A percentile compares a stretch with the other conserved stretches of the same genome.
Evolutionary conservation across 2,329 filamentous ascomycete genomes (phyloP).

Genomic region (Colletotrichum liriopes): DNA sequence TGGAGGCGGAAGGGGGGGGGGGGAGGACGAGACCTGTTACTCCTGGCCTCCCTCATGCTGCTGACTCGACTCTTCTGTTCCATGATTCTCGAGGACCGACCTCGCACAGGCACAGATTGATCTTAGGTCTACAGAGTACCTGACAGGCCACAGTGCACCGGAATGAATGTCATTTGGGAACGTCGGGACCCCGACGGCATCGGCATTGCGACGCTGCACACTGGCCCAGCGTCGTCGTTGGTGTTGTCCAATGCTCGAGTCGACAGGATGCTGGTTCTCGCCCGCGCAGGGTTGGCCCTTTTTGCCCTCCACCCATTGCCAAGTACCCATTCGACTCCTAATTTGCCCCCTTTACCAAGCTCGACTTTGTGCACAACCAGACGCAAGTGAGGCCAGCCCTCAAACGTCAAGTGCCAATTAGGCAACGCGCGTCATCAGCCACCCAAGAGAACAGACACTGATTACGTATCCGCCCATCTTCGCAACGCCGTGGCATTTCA

Average conservation of each 20-base stretch:
- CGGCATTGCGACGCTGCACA: background rate
- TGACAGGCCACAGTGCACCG: background rate
- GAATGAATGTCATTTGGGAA: too few relatives aligned
- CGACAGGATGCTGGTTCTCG: too few relatives aligned
- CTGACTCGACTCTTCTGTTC: background rate
- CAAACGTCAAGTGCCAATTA: constrained; percentile 13
- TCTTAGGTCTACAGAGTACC: background rate
- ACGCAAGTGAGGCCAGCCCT: constrained; percentile 17
- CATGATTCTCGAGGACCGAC: background rate
- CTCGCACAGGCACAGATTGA: background rate
- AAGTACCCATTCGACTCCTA: too few relatives aligned
- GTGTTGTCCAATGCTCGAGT: too few relatives aligned
- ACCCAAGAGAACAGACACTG: constrained; percentile 20
- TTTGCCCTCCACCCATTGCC: too few relatives aligned
- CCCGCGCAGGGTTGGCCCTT: too few relatives aligned
- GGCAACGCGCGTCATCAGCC: constrained; percentile 17
- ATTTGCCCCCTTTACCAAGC: too few relatives aligned
- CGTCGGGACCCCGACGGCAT: background rate
- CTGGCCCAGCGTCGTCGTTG: background rate
- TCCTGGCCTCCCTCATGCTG: background rate
- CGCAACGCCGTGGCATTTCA: background rate
- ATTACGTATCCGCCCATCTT: background rate
- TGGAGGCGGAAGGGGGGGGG: background rate
- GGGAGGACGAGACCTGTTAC: background rate
- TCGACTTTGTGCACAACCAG: background rate